Evolutionary conservation across 768 basidiomycete genomes (phyloP).

Genomic region (Lenzites betulinus): DNA sequence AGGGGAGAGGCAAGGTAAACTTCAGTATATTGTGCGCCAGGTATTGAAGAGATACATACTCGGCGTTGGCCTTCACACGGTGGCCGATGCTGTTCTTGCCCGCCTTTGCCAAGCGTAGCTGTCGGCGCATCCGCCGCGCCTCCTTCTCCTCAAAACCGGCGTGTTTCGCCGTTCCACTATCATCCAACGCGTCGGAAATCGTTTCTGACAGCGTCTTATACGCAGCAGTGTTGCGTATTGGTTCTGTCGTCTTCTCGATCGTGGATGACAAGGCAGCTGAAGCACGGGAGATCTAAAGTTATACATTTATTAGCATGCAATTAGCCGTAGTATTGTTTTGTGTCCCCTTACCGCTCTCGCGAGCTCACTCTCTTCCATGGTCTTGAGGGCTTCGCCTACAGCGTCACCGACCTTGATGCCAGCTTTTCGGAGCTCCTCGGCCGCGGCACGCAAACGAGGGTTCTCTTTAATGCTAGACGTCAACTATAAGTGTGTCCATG

Average conservation of each 20-base stretch:
- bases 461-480: constrained; percentile 96
- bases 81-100: constrained; percentile 64
- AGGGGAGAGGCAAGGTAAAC: not conserved
- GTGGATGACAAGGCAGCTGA: constrained; percentile 84
- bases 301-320: not conserved
- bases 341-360: constrained; percentile 69
- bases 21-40: not conserved
- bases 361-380: constrained; percentile 93
- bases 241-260: constrained; percentile 88
- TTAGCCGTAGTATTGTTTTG: not conserved
- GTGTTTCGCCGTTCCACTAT: constrained; percentile 90
- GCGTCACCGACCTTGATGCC: constrained; percentile 95
- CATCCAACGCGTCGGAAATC: constrained; percentile 89
- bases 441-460: constrained; percentile 86
- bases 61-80: constrained; percentile 70
- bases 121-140: constrained; percentile 76
- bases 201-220: constrained; percentile 92
- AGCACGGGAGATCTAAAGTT: constrained; percentile 75
- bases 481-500: constrained; percentile 35
- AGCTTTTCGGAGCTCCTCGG: constrained; percentile 86
- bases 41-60: constrained; percentile 54
- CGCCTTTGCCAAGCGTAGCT: constrained; percentile 80
- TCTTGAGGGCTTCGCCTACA: constrained; percentile 86
- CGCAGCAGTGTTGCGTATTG: constrained; percentile 93
- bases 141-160: constrained; percentile 97